phyloP scores from a whole-genome alignment of 1,139 yeast species.

The Candida neerlandica region DNA sequence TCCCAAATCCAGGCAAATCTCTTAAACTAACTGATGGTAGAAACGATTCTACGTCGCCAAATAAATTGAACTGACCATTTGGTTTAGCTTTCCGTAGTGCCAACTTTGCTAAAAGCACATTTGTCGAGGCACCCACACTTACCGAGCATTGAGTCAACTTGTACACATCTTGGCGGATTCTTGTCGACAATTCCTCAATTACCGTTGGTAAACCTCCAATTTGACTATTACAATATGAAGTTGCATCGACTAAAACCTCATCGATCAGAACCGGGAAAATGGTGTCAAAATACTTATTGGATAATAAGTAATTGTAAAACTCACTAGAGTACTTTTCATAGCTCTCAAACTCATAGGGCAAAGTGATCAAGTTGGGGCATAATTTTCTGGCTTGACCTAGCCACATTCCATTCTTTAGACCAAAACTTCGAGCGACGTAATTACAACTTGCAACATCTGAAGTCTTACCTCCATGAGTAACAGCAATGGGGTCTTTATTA shows the following conservation, averaged over 20 bases:
- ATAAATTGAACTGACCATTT: slow-evolving; percentile 53
- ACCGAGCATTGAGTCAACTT: slow-evolving; percentile 62
- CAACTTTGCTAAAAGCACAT: slow-evolving; percentile 78
- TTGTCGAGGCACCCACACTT: slow-evolving; percentile 75
- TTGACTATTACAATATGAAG: slow-evolving; percentile 32
- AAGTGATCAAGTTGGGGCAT: slow-evolving; percentile 64
- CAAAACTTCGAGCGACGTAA: slow-evolving; percentile 74
- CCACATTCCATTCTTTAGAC: slow-evolving; percentile 93
- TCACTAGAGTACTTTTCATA: slow-evolving; percentile 57
- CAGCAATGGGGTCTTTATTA: slow-evolving; percentile 69
- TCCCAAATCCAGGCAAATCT: slow-evolving; percentile 88
- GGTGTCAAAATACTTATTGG: slow-evolving; percentile 52
- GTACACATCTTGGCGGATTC: slow-evolving; percentile 49
- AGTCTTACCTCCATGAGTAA: slow-evolving; percentile 73
- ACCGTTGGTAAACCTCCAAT: slow-evolving; percentile 14
- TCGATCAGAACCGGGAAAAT: slow-evolving; percentile 88
- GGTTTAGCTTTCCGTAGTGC: slow-evolving; percentile 82
- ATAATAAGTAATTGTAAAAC: slow-evolving; percentile 57
- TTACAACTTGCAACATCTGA: slow-evolving; percentile 92
- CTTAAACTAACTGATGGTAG: slow-evolving; percentile 48
- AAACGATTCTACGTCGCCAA: slow-evolving; percentile 34
- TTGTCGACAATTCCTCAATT: slow-evolving; percentile 30
- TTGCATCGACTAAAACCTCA: slow-evolving; percentile 79
- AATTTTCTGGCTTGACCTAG: slow-evolving; percentile 58
- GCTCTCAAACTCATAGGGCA: slow-evolving; percentile 74